These are phyloP conservation scores for Cyclocybe cylindracea DNA, from an alignment of 768 basidiomycete genomes.

Conservation along the genomic window DNA sequence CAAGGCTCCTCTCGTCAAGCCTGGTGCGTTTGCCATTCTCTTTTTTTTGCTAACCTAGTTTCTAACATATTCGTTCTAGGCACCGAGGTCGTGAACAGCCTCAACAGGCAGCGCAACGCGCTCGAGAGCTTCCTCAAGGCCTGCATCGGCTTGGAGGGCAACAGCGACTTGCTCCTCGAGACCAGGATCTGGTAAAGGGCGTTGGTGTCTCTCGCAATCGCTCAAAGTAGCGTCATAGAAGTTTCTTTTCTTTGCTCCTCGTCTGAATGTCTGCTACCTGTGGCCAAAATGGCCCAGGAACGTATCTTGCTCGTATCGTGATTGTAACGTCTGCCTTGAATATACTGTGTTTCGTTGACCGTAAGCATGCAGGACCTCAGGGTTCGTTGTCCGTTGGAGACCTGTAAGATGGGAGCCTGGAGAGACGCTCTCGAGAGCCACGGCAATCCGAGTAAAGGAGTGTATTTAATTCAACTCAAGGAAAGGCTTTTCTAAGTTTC, in stretches of 20 bases:
- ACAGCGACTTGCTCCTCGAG: slow-evolving; percentile 82
- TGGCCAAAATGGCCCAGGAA: neutral
- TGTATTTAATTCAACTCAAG: no score
- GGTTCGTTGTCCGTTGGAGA: no score
- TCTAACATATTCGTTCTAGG: slow-evolving; percentile 35
- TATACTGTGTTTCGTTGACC: no score
- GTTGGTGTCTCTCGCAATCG: no score
- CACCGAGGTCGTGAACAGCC: slow-evolving; percentile 92
- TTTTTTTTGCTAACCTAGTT: neutral
- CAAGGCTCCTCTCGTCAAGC: slow-evolving; percentile 97
- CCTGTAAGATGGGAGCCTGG: no score
- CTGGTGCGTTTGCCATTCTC: slow-evolving; percentile 44
- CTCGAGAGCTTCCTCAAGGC: slow-evolving; percentile 94
- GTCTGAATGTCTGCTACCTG: neutral
- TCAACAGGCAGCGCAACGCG: slow-evolving; percentile 93
- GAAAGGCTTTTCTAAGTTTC: no score
- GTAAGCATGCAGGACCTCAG: no score
- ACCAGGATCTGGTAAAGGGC: slow-evolving; percentile 80
- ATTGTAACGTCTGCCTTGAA: no score
- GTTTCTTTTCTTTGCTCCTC: neutral
- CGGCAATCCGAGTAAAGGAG: no score
- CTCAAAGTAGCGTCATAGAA: neutral
- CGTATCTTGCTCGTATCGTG: neutral
- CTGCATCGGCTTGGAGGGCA: slow-evolving; percentile 84
- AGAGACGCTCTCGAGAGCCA: no score